phyloP scores from a whole-genome alignment of 495 filamentous ascomycete genomes.

The Neurospora hispaniola region DNA sequence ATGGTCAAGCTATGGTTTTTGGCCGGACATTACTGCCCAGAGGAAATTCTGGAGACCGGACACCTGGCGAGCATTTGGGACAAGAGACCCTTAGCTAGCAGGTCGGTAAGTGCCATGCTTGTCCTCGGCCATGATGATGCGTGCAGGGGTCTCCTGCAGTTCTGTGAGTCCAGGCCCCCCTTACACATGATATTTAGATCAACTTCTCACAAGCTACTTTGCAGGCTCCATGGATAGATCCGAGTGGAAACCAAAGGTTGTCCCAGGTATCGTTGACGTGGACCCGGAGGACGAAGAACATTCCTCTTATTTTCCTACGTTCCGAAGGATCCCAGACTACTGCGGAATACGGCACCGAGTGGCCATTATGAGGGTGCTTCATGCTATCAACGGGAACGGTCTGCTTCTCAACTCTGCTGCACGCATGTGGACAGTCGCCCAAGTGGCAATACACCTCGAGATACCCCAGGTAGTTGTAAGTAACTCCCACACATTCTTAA shows the following conservation, averaged over 20 bases:
- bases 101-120: constrained; percentile 15
- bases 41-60: constrained; percentile 10
- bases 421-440: constrained; percentile 52
- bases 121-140: constrained; percentile 25
- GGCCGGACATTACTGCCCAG: constrained; percentile 31
- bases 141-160: constrained; percentile 7
- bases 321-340: constrained; percentile 41
- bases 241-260: constrained; percentile 6
- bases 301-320: constrained; percentile 7
- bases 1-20: constrained; percentile 39
- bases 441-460: constrained; percentile 46
- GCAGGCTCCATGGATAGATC: constrained; percentile 9
- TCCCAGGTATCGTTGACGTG: constrained; percentile 14
- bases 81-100: constrained; percentile 14
- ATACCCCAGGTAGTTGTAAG: constrained; percentile 33
- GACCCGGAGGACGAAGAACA: not conserved
- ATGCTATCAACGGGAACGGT: constrained; percentile 37
- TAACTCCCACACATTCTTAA: not conserved
- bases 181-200: not conserved
- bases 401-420: constrained; percentile 52
- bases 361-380: constrained; percentile 49
- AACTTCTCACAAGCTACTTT: not conserved
- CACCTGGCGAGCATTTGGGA: not conserved
- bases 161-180: constrained; percentile 6
- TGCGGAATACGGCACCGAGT: constrained; percentile 48